Evolutionary conservation across 345 rosid species (phyloP), one percentile per base, ranked within the genome.

Genomic region (Hibiscus trionum): DNA sequence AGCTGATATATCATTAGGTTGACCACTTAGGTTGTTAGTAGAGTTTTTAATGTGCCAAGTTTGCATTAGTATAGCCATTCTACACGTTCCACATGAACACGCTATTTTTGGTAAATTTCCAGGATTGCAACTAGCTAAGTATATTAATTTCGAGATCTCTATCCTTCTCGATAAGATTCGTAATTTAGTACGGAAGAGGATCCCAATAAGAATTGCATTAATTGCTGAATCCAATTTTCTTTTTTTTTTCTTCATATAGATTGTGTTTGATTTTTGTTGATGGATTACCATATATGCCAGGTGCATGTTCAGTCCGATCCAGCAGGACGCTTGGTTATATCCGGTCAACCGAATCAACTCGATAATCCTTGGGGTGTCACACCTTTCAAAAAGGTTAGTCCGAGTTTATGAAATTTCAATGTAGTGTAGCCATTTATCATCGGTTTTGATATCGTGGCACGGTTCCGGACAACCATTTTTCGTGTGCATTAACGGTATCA

Each of bases 291-390:
- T 37, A 3, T 44, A 3, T 71, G n/a, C 24, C 87, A 88, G 93
- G 91, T 89, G 57, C 87, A 83, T n/a, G 88, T 89, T 74, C 93
- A 89, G 72, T 85, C 93, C 16, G 93, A 87, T 81, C 91, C 93
- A 66, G 88, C 80, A 16, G 91, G 93, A 47, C 89, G 87, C 11
- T 81, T 89, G 73, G 84, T 89, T 52, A 89, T 89, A 85, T 80
- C 89, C 16, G 93, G 93, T 66, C 74, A 91, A 49, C 93, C 90
- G 14, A 81, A 83, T 80, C 84, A 88, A 67, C 75, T 83, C 70
- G 87, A 88, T 76, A 88, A 88, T 77, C 90, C 89, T 55, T 86
- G 90, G 93, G 93, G 93, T 31, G 85, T 88, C 69, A 84, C 88
- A 29, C 93, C 90, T 14, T 86, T 88, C 69, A 84, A 85, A 69